Percentiles rank a stretch among this genome's conserved stretches.
These are phyloP conservation scores for Globisporangium middletonii DNA, from an alignment of 352 stramenopile species.

Conservation along the genomic window DNA sequence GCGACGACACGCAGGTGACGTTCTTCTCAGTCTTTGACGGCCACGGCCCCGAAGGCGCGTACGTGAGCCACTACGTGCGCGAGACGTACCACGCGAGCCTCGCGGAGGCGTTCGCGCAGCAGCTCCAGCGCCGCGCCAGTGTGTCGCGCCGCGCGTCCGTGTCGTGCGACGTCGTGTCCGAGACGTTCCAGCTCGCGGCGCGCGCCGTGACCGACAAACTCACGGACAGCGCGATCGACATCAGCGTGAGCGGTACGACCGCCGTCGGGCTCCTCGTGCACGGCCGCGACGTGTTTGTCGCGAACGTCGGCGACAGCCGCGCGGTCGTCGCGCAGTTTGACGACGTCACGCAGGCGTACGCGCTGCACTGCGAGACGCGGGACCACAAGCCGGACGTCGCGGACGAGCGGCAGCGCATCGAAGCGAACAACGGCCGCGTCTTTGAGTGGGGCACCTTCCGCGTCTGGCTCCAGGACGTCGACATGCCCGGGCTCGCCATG, in stretches of 20 bases:
- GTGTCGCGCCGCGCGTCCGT: slow-evolving; percentile 15
- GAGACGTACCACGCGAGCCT: slow-evolving; percentile 59
- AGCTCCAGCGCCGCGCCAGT: not conserved
- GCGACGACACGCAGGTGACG: slow-evolving; percentile 32
- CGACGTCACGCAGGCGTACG: slow-evolving; percentile 28
- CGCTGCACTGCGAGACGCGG: slow-evolving; percentile 51
- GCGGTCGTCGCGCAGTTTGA: slow-evolving; percentile 44
- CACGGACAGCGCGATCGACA: slow-evolving; percentile 48
- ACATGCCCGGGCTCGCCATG: slow-evolving; percentile 84
- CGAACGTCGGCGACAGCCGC: slow-evolving; percentile 73
- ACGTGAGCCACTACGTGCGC: slow-evolving; percentile 66
- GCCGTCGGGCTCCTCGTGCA: slow-evolving; percentile 56
- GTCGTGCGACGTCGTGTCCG: slow-evolving; percentile 32
- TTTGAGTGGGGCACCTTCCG: slow-evolving; percentile 76
- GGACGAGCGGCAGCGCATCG: slow-evolving; percentile 62
- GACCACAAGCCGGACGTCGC: slow-evolving; percentile 80
- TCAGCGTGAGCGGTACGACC: slow-evolving; percentile 74
- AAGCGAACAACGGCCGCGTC: slow-evolving; percentile 64
- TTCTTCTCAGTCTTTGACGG: slow-evolving; percentile 80
- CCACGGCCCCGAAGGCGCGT: slow-evolving; percentile 67
- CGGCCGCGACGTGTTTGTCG: slow-evolving; percentile 58
- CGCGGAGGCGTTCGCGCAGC: slow-evolving; percentile 25
- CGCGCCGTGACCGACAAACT: slow-evolving; percentile 34
- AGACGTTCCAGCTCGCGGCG: slow-evolving; percentile 49
- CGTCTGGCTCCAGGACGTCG: slow-evolving; percentile 81